Evolutionary conservation across 768 basidiomycete species (phyloP), one percentile per base, ranked within the genome.

Genomic region (Hericium rajendrae): DNA sequence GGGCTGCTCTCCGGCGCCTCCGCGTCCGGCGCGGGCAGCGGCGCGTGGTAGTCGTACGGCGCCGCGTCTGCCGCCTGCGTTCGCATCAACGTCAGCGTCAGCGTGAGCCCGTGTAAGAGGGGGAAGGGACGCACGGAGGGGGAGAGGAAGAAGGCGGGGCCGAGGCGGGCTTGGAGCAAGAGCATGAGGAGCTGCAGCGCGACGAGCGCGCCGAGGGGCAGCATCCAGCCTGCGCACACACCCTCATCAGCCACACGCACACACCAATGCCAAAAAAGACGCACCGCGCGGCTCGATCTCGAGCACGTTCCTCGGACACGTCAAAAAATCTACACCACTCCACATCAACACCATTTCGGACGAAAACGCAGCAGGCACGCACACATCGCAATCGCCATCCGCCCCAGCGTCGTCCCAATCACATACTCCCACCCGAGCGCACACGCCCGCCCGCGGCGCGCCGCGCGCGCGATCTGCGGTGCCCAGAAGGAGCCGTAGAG

Each of bases 141-240:
- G 2, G 90, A 86, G 26, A 93, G 78, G 77, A 95, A 94, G 76
- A 94, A 94, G 0, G 84, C 75, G 0, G 93, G 86, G 2, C 90
- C 89, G 39, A 94, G 71, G 38, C 71, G 70, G 52, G 91, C 86
- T 73, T 97, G 93, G 6, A 90, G 74, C 28, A 85, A 65, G 18
- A 94, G 67, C 2, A 91, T 60, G 1, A 69, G 59, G 2, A 82
- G 81, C 67, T 94, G 91, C 16, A 82, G 61, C 22, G 78, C 69
- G 15, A 91, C 80, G 65, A 88, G 79, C 4, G 72, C 62, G 2
- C 81, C 79, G 15, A 94, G 71, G 9, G 71, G 65, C 66, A 79
- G 84, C 10, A 83, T 74, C 88, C 88, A 91, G 40, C 70, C 87
- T 89, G 60, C 24, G 6, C 18, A 4, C 22, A 22, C 22, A 22